phyloP scores from a whole-genome alignment of 352 stramenopile species.

The Globisporangium camurandrum region DNA sequence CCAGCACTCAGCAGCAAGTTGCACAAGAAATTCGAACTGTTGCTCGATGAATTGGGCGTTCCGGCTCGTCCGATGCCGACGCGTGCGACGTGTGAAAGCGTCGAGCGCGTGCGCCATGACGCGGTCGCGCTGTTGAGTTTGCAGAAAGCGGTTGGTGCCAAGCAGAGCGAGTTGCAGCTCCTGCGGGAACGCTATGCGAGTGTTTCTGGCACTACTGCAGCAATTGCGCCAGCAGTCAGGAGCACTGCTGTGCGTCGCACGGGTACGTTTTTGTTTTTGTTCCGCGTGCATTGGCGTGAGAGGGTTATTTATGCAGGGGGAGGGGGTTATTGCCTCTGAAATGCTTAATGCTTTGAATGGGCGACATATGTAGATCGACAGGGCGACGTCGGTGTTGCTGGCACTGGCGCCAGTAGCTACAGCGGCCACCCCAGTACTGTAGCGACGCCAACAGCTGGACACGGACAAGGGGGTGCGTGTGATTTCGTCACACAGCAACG shows the following conservation, averaged over 20 bases:
- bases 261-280: too few relatives aligned
- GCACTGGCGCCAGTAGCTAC: too few relatives aligned
- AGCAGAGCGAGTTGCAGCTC: slow-evolving; percentile 38
- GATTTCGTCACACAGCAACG: too few relatives aligned
- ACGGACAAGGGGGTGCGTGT: neutral
- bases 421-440: too few relatives aligned
- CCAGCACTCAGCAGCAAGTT: slow-evolving; percentile 52
- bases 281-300: too few relatives aligned
- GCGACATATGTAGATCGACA: too few relatives aligned
- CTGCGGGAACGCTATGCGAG: slow-evolving; percentile 47
- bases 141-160: slow-evolving; percentile 50
- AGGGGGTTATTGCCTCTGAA: too few relatives aligned
- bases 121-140: slow-evolving; percentile 47
- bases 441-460: too few relatives aligned
- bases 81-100: slow-evolving; percentile 52
- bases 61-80: slow-evolving; percentile 67
- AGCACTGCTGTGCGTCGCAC: slow-evolving; percentile 26
- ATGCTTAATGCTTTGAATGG: too few relatives aligned
- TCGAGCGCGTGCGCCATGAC: slow-evolving; percentile 51
- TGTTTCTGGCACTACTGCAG: slow-evolving; percentile 41
- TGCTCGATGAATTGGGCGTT: slow-evolving; percentile 59
- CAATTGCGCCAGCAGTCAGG: slow-evolving; percentile 42
- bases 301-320: too few relatives aligned
- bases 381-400: too few relatives aligned
- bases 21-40: slow-evolving; percentile 55